Evolutionary conservation across 495 filamentous ascomycete species (phyloP).

Genomic region (Penicillium nucicola): DNA sequence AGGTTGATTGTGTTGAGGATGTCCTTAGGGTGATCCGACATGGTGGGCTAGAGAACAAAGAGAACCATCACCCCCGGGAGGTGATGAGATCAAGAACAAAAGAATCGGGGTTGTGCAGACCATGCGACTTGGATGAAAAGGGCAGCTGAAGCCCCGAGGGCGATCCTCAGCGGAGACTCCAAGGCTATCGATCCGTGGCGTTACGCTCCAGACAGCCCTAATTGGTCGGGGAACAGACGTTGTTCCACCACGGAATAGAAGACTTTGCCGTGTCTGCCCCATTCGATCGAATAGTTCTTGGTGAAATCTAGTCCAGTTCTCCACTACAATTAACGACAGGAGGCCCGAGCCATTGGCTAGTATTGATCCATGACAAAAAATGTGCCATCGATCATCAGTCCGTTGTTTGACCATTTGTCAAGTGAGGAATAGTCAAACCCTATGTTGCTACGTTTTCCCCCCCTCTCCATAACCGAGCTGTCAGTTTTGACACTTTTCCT

Average conservation of each 20-base stretch:
- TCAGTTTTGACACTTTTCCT: constrained; percentile 8
- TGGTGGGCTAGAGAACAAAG: constrained; percentile 10
- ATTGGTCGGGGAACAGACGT: not conserved
- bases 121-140: constrained; percentile 1
- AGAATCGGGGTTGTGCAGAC: not conserved
- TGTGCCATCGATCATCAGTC: constrained; percentile 5
- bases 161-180: not conserved
- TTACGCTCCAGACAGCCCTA: not conserved
- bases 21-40: constrained; percentile 32
- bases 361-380: constrained; percentile 1
- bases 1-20: constrained; percentile 36
- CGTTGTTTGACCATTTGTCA: constrained; percentile 12
- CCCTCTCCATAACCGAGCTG: constrained; percentile 10
- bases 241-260: constrained; percentile 3
- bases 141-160: not conserved
- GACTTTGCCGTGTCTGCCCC: constrained; percentile 1
- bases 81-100: not conserved
- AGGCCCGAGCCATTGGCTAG: not conserved
- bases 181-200: constrained; percentile 6
- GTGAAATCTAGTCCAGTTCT: not conserved
- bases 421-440: constrained; percentile 11
- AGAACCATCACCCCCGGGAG: not conserved
- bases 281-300: not conserved
- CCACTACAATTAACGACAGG: too few relatives aligned
- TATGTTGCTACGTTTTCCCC: too few relatives aligned